Base-by-base conservation (phyloP, 345 rosid species). In the Angophora floribunda region DNA sequence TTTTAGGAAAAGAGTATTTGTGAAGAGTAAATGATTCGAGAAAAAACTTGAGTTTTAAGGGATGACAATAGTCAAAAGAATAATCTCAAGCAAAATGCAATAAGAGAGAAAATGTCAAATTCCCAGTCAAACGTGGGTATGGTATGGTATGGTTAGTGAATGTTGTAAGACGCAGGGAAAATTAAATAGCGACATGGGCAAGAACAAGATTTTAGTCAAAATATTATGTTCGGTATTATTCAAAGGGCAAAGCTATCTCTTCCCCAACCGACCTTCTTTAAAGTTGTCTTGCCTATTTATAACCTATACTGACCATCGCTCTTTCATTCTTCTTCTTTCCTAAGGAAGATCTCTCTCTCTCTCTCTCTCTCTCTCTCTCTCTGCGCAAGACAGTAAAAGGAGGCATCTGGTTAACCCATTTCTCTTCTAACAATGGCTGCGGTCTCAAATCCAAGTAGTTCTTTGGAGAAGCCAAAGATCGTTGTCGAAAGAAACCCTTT, bases 401-500 rank as follows among this genome's bases (percentile, higher is more conserved):
- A 11, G 52, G 45, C 53, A 21, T 55, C n/a, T 7, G 57, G n/a
- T 12, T 19, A 32, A 85, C 21, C 45, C 26, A 85, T 12, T 7
- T 85, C 79, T 85, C 24, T 51, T 26, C 57, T n/a, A 45, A 49
- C n/a, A 86, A 89, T 89, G 90, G 86, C 89, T 50, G 55, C 87
- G 9, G 63, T 63, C 41, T 85, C 90, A n/a, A 86, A 75, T 52
- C 87, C 89, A 49, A 61, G 86, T 15, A 51, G 85, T n/a, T 87
- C 82, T 92, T 94, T 95, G 90, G 85, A 89, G 61, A 91, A 88
- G 86, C 92, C 91, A 17, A 90, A 91, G 87, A 94, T 97, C 91
- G 87, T 89, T 45, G 97, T 97, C 1, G 97, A 97, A 89, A 93
- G 86, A 80, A 96, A 93, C 90, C 98, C 99, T 89, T 87, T 98